Percentiles rank a stretch among this genome's conserved stretches.
These are phyloP conservation scores for Metahyphopichia silvanorum DNA, from an alignment of 805 yeast genomes.

Conservation along the genomic window DNA sequence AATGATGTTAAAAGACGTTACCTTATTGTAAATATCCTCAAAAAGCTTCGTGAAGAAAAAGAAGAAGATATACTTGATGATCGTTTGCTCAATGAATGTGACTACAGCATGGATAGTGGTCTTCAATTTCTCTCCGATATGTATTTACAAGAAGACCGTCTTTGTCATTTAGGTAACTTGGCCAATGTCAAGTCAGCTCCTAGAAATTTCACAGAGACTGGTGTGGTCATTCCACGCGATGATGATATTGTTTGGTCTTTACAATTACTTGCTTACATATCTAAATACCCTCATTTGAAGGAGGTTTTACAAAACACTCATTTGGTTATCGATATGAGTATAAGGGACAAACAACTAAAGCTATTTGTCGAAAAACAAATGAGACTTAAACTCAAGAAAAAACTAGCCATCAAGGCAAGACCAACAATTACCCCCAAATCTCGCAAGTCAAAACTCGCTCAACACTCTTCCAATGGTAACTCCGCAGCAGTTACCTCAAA, in stretches of 20 bases:
- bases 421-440: conserved; percentile 34
- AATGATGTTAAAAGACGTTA: conserved; percentile 35
- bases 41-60: conserved; percentile 35
- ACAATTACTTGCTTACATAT: conserved; percentile 87
- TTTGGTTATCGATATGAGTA: conserved; percentile 63
- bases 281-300: conserved; percentile 82
- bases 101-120: conserved; percentile 41
- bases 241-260: conserved; percentile 94
- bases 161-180: conserved; percentile 18
- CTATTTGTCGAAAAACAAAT: conserved; percentile 33
- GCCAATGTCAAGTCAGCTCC: conserved; percentile 31
- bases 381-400: conserved; percentile 28
- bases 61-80: conserved; percentile 32
- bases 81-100: conserved; percentile 24
- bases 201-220: conserved; percentile 47
- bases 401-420: conserved; percentile 24
- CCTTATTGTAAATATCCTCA: conserved; percentile 32
- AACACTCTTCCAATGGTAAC: background rate
- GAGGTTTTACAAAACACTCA: conserved; percentile 72
- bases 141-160: conserved; percentile 32
- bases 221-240: conserved; percentile 82
- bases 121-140: conserved; percentile 39
- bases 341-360: conserved; percentile 38
- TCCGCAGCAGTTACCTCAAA: conserved; percentile 2
- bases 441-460: conserved; percentile 16